A percentile compares a stretch with the other conserved stretches of the same genome.
Conservation (phyloP, 352 stramenopile species). For the Poterioochromonas sp. region DNA sequence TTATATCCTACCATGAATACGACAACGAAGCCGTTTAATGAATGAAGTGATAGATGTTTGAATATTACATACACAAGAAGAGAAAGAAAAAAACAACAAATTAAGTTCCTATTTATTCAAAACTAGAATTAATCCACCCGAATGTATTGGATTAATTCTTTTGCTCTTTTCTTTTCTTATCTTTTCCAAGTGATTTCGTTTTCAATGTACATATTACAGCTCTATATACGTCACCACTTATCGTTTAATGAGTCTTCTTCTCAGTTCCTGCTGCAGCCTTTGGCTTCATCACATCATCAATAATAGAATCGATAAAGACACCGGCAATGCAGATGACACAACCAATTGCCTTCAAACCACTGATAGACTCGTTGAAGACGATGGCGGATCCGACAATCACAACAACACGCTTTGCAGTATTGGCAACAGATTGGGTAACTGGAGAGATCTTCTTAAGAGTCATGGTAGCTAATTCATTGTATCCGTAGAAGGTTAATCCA, state of each 20-base stretch:
- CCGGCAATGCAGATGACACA: slow-evolving; percentile 64
- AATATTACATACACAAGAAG: too few relatives aligned
- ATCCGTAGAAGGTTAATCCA: slow-evolving; percentile 57
- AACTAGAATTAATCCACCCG: too few relatives aligned
- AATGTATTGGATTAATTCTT: too few relatives aligned
- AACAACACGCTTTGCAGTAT: slow-evolving; percentile 66
- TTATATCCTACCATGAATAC: too few relatives aligned
- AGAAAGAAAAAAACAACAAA: too few relatives aligned
- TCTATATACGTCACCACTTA: too few relatives aligned
- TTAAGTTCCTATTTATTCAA: too few relatives aligned
- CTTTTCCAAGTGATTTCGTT: too few relatives aligned
- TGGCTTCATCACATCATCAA: slow-evolving; percentile 56
- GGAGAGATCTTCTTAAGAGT: slow-evolving; percentile 65
- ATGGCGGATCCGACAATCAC: slow-evolving; percentile 63
- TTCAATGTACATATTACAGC: too few relatives aligned
- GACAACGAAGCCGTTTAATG: too few relatives aligned
- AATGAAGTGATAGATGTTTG: too few relatives aligned
- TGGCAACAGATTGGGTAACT: slow-evolving; percentile 62
- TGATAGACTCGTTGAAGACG: slow-evolving; percentile 56
- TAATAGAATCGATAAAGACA: slow-evolving; percentile 64
- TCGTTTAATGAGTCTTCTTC: neutral
- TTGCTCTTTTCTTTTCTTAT: too few relatives aligned
- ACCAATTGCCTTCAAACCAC: slow-evolving; percentile 57
- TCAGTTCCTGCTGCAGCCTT: slow-evolving; percentile 33
- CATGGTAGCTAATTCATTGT: slow-evolving; percentile 69